A percentile compares a stretch with the other conserved stretches of the same genome.
phyloP scores from a whole-genome alignment of 192 early-diverging fungal genomes.

The Coemansia sp. region DNA sequence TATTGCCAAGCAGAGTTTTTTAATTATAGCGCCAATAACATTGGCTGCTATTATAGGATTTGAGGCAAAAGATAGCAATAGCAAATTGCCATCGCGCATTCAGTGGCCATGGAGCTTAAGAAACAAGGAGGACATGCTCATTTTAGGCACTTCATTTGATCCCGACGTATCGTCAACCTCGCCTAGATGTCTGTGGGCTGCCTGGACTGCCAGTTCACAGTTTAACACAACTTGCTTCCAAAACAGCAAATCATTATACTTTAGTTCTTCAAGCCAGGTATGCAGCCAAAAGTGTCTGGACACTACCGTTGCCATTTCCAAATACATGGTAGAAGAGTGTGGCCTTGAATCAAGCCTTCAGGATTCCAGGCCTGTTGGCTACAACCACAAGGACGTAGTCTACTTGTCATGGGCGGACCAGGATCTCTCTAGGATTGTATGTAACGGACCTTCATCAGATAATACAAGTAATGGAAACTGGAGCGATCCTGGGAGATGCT shows the following conservation, averaged over 20 bases:
- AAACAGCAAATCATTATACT: constrained; percentile 32
- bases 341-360: constrained; percentile 14
- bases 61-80: not conserved
- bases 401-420: constrained; percentile 47
- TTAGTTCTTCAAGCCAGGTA: constrained; percentile 37
- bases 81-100: not conserved
- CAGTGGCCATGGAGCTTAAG: constrained; percentile 41
- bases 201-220: constrained; percentile 5
- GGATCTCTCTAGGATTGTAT: constrained; percentile 26
- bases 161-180: constrained; percentile 30
- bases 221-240: constrained; percentile 39
- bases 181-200: constrained; percentile 32
- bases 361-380: constrained; percentile 26
- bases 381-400: constrained; percentile 44
- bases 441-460: constrained; percentile 22
- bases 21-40: not conserved
- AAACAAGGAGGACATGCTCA: constrained; percentile 26
- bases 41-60: not conserved
- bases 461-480: not conserved
- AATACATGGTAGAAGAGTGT: constrained; percentile 36
- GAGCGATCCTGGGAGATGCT: constrained; percentile 28
- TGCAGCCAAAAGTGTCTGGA: constrained; percentile 36
- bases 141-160: constrained; percentile 25
- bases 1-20: not conserved
- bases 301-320: constrained; percentile 29